Percentiles rank a stretch among this genome's conserved stretches.
phyloP scores from a whole-genome alignment of 176 grass and related monocot species.

The Raddia distichophylla region DNA sequence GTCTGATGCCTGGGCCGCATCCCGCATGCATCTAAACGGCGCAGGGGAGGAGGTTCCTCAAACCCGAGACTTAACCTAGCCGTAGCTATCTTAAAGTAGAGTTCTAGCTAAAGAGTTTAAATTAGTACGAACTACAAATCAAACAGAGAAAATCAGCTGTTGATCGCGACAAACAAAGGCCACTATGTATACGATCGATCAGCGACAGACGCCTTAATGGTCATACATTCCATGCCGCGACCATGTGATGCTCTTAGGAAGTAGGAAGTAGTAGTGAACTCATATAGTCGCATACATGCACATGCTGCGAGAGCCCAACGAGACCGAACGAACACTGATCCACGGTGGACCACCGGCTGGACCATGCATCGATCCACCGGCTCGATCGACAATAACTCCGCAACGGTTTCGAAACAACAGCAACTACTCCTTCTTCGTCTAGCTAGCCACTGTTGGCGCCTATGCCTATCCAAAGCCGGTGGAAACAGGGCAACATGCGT shows the following conservation, averaged over 20 bases:
- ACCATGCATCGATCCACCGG: conserved; percentile 5
- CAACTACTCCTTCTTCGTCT: neutral
- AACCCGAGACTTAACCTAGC: no score
- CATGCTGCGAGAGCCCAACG: neutral
- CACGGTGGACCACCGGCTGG: conserved; percentile 25
- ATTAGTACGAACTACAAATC: no score
- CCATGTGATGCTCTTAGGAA: conserved; percentile 46
- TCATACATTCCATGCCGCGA: conserved; percentile 16
- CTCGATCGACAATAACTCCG: conserved; percentile 39
- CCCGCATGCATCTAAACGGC: no score
- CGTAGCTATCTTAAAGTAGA: no score
- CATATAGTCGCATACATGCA: neutral
- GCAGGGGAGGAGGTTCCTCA: no score
- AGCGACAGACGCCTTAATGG: conserved; percentile 6
- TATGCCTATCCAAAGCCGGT: conserved; percentile 23
- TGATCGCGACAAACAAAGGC: neutral
- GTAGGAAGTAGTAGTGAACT: neutral
- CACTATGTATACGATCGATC: conserved; percentile 33
- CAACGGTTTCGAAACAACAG: conserved; percentile 56
- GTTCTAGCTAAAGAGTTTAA: neutral
- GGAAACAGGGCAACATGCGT: conserved; percentile 27
- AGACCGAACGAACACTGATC: conserved; percentile 39
- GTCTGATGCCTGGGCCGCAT: no score
- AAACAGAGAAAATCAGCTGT: conserved; percentile 7
- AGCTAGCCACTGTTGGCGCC: conserved; percentile 6